These are phyloP conservation scores for Fusarium foetens DNA, from an alignment of 2,329 filamentous ascomycete genomes.

Conservation along the genomic window DNA sequence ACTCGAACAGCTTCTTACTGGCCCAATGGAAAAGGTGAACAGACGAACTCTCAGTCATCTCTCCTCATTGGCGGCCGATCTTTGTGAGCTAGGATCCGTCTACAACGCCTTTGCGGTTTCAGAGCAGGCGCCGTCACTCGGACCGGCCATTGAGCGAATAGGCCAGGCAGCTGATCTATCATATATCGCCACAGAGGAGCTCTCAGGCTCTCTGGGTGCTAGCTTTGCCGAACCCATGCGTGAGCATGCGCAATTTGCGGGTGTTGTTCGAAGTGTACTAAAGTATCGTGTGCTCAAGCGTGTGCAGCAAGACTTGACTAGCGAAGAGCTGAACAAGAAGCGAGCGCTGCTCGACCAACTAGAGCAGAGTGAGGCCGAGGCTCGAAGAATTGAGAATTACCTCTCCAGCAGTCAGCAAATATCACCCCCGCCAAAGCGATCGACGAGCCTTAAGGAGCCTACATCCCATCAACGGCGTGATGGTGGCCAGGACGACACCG, in stretches of 20 bases:
- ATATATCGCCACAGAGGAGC: conserved; percentile 93
- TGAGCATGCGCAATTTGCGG: conserved; percentile 96
- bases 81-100: conserved; percentile 92
- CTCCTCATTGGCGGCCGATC: conserved; percentile 82
- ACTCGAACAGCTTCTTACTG: conserved; percentile 85
- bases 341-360: conserved; percentile 81
- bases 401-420: conserved; percentile 77
- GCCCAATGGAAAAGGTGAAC: conserved; percentile 97
- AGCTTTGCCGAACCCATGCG: conserved; percentile 98
- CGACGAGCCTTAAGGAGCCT: conserved; percentile 66
- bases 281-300: conserved; percentile 92
- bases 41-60: conserved; percentile 87
- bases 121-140: conserved; percentile 87
- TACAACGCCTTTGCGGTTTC: conserved; percentile 98
- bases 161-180: conserved; percentile 96
- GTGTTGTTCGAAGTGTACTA: conserved; percentile 88
- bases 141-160: conserved; percentile 91
- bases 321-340: conserved; percentile 92
- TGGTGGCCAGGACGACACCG: conserved; percentile 77
- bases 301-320: conserved; percentile 97
- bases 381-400: conserved; percentile 92
- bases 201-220: conserved; percentile 87
- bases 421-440: conserved; percentile 71
- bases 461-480: conserved; percentile 63
- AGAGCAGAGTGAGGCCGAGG: conserved; percentile 93